These are phyloP conservation scores for Lepidium africanum DNA, from an alignment of 345 rosid species.

Conservation along the genomic window DNA sequence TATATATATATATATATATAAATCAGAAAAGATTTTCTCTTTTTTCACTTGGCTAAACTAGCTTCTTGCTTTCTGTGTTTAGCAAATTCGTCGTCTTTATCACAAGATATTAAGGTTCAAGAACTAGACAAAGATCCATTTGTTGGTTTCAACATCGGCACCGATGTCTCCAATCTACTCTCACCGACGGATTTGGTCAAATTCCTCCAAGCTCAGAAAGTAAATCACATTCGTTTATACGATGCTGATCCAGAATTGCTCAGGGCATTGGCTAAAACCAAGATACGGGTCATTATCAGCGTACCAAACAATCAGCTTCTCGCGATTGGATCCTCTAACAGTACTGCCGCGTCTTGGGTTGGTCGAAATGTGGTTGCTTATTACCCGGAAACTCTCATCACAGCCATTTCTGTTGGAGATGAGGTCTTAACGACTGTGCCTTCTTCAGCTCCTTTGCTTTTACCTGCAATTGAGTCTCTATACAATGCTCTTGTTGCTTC, in stretches of 20 bases:
- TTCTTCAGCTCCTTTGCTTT: constrained; percentile 67
- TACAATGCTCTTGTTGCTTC: constrained; percentile 88
- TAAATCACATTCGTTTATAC: constrained; percentile 67
- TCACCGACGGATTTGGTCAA: constrained; percentile 48
- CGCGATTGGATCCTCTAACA: constrained; percentile 83
- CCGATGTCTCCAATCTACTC: constrained; percentile 54
- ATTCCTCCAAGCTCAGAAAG: constrained; percentile 62
- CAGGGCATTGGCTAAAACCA: constrained; percentile 70
- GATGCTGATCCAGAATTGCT: constrained; percentile 81
- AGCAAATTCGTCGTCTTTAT: constrained; percentile 29
- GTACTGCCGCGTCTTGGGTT: constrained; percentile 87
- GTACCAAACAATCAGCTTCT: constrained; percentile 95
- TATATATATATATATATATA: no score
- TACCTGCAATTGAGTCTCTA: constrained; percentile 80
- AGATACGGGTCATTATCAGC: constrained; percentile 77
- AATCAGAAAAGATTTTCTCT: background rate
- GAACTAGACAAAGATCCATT: constrained; percentile 59
- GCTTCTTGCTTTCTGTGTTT: background rate
- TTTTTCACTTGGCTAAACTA: background rate
- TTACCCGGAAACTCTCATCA: constrained; percentile 69
- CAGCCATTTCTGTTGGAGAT: constrained; percentile 78
- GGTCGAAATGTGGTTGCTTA: constrained; percentile 69
- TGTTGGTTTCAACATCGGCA: constrained; percentile 80
- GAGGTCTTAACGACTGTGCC: constrained; percentile 92
- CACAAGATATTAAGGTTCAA: constrained; percentile 11